phyloP scores from a whole-genome alignment of 1,284 basidiomycete genomes.

The Leccinum variabile region DNA sequence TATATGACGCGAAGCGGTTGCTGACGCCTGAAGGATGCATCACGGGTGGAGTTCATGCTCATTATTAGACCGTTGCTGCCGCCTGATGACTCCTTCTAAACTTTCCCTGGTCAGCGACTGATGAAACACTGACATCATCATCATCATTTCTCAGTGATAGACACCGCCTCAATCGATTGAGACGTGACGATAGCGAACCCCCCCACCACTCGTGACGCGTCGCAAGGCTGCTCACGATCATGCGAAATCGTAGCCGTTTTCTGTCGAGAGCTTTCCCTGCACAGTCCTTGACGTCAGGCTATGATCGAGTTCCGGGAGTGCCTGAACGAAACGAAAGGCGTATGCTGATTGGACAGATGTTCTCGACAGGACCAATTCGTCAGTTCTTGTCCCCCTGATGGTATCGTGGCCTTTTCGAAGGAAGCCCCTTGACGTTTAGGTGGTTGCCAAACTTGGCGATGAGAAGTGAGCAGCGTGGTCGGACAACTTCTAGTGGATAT shows the following conservation, averaged over 20 bases:
- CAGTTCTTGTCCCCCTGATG: neutral
- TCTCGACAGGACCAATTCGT: neutral
- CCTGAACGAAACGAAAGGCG: neutral
- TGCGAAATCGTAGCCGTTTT: constrained; percentile 13
- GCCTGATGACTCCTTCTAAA: constrained; percentile 9
- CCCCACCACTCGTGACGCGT: neutral
- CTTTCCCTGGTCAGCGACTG: constrained; percentile 9
- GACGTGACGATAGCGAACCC: constrained; percentile 16
- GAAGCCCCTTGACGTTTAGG: neutral
- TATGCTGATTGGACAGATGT: constrained; percentile 1
- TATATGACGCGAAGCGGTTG: constrained; percentile 10
- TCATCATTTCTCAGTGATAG: constrained; percentile 12
- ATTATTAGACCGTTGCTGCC: constrained; percentile 8
- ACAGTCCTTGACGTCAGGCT: constrained; percentile 29
- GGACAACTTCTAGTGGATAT: neutral
- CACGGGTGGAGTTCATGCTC: constrained; percentile 16
- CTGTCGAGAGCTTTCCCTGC: constrained; percentile 20
- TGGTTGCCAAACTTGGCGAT: neutral
- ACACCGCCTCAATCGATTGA: constrained; percentile 17
- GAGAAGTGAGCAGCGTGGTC: neutral
- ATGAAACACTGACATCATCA: constrained; percentile 24
- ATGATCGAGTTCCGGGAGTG: constrained; percentile 3
- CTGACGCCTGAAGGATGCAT: constrained; percentile 7
- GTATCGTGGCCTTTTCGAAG: neutral
- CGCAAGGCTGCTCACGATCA: neutral